Evolutionary conservation across 305 asterid species (phyloP).

Genomic region (Salvia sclarea): DNA sequence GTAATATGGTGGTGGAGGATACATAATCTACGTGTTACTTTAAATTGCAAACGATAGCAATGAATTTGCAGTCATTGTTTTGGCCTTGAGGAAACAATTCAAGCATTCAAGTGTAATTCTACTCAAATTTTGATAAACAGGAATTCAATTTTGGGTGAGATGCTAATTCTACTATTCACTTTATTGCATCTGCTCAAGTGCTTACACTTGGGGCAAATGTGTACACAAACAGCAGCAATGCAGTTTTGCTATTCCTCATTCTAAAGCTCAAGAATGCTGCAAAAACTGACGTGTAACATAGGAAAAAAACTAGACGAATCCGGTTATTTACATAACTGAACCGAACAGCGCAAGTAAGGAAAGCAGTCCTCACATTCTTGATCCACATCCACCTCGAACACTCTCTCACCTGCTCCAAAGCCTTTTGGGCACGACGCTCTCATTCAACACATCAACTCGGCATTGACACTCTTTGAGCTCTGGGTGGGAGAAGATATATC

Average conservation of each 20-base stretch:
- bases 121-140: not conserved
- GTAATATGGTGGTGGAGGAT: too few species aligned
- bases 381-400: conserved; percentile 23
- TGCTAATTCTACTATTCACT: conserved; percentile 17
- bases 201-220: conserved; percentile 43
- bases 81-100: too few species aligned
- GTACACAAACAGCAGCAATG: conserved; percentile 46
- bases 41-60: too few species aligned
- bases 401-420: conserved; percentile 31
- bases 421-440: not conserved
- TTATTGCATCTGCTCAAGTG: conserved; percentile 43
- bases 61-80: too few species aligned
- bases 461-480: not conserved
- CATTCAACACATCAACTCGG: not conserved
- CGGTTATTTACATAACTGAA: conserved; percentile 48
- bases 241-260: conserved; percentile 36
- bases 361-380: conserved; percentile 33
- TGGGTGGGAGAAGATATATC: conserved; percentile 1
- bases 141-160: not conserved
- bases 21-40: too few species aligned
- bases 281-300: conserved; percentile 35
- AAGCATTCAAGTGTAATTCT: too few species aligned
- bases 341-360: conserved; percentile 43
- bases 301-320: conserved; percentile 37
- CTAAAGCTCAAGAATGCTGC: conserved; percentile 22